Base-by-base conservation (phyloP, 768 basidiomycete species). In the Mycena filopes region DNA sequence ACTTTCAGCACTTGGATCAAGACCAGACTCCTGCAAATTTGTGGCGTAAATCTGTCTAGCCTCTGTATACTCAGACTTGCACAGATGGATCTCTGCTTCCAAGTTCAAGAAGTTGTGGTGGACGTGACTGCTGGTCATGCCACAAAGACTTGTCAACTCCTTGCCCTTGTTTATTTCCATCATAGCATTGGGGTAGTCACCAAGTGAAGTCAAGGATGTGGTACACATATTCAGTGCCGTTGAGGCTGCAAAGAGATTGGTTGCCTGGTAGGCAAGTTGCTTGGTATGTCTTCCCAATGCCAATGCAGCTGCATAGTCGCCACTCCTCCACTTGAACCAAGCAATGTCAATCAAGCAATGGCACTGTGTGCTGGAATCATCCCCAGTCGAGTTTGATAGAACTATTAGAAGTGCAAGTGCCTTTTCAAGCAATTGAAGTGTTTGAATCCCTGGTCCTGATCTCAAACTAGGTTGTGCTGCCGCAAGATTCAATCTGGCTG, bases 41-140 rank as follows among this genome's bases (percentile, higher is more conserved):
- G 31, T 7, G 3, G 41, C 20, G 25, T 51, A n/a, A 9, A 60
- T 29, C 1, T 21, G 21, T n/a, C 21, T 49, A 9, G 58, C 49
- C 4, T 60, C 49, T 1, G 49, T 13, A 50, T 59, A 59, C 42
- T 59, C 57, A 1, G 57, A 59, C 31, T 50, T 59, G 12, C 16
- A 2, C 16, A 28, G 15, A 31, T 60, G 41, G 2, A 31, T 31
- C 16, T 60, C 41, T 3, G 59, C 59, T 29, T 23, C 15, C 0
- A 0, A 2, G 2, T 21, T 21, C 11, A 9, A n/a, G 3, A 60
- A n/a, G 3, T 16, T 4, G 10, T 6, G 13, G 6, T 48, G 28
- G 2, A 51, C 0, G 16, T 0, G 0, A 18, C 28, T 20, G 9
- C 16, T 21, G 6, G 1, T 0, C 49, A 60, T 42, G 28, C 49